These are phyloP conservation scores for Acanthamoeba lenticulata DNA, from an alignment of 208 protist genomes.

Conservation along the genomic window DNA sequence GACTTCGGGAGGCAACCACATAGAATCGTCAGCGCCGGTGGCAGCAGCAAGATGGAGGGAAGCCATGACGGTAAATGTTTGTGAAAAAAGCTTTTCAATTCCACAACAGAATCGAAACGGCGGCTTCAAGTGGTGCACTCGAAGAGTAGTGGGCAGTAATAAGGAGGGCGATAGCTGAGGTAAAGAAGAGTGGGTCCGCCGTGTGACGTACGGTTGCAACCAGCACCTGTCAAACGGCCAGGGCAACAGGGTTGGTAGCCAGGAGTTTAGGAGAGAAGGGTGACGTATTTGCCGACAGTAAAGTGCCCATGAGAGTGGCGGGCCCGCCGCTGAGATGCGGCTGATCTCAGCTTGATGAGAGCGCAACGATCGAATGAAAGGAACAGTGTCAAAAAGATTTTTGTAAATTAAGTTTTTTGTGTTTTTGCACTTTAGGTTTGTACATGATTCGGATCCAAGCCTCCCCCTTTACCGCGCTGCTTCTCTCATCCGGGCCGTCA, in stretches of 20 bases:
- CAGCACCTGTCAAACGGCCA: neutral
- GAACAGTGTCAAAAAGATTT: neutral
- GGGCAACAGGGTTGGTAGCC: too few species aligned
- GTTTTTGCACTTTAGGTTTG: neutral
- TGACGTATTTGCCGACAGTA: neutral
- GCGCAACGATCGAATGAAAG: too few species aligned
- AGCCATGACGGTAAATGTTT: neutral
- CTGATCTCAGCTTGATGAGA: too few species aligned
- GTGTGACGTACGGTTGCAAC: neutral
- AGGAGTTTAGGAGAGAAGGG: neutral
- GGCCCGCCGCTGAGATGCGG: too few species aligned
- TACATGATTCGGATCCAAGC: neutral
- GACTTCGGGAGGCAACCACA: slow-evolving; percentile 26
- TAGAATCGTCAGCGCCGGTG: neutral
- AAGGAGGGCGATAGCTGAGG: too few species aligned
- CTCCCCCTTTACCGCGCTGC: too few species aligned
- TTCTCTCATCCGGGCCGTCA: neutral
- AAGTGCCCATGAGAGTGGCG: too few species aligned
- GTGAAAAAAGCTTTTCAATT: neutral
- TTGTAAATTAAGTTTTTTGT: neutral
- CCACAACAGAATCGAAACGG: neutral
- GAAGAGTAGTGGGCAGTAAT: too few species aligned
- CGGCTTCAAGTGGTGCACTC: neutral
- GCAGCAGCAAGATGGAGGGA: neutral
- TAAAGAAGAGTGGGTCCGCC: too few species aligned